Percentiles rank a stretch among this genome's conserved stretches.
Conservation (phyloP, 805 yeast species). For the Metschnikowia baotianmanensis region DNA sequence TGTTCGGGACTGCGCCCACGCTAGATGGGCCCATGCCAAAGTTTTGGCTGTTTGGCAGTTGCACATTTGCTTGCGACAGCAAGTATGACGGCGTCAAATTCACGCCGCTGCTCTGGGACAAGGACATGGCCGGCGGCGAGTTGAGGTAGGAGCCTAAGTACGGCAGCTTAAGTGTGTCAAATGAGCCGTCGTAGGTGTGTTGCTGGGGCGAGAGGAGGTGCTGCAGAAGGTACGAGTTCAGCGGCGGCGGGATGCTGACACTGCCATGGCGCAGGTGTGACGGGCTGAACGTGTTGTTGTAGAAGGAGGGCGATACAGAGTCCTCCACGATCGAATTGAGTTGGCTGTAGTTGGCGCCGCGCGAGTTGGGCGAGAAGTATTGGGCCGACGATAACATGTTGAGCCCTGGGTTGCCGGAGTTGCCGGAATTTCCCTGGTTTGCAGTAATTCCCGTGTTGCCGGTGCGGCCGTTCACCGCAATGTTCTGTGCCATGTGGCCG, state of each 20-base stretch:
- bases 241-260: slow-evolving; percentile 27
- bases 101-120: slow-evolving; percentile 19
- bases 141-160: slow-evolving; percentile 29
- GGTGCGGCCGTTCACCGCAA: slow-evolving; percentile 3
- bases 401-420: slow-evolving; percentile 10
- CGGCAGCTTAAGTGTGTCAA: slow-evolving; percentile 38
- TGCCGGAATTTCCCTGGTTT: too few relatives aligned
- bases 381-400: slow-evolving; percentile 33
- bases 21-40: slow-evolving; percentile 8
- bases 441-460: too few relatives aligned
- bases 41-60: slow-evolving; percentile 8
- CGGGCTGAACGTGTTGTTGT: slow-evolving; percentile 31
- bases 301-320: slow-evolving; percentile 12
- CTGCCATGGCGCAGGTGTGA: slow-evolving; percentile 30
- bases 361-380: slow-evolving; percentile 40
- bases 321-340: slow-evolving; percentile 36
- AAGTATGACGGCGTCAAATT: slow-evolving; percentile 7
- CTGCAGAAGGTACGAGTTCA: slow-evolving; percentile 36
- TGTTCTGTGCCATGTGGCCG: neutral
- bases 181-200: slow-evolving; percentile 28
- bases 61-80: slow-evolving; percentile 2
- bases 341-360: slow-evolving; percentile 24
- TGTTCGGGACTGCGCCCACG: slow-evolving; percentile 6
- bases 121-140: slow-evolving; percentile 34
- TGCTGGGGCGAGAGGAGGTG: slow-evolving; percentile 34